Conservation (phyloP, 495 filamentous ascomycete species). For the Podospora fimiseda region DNA sequence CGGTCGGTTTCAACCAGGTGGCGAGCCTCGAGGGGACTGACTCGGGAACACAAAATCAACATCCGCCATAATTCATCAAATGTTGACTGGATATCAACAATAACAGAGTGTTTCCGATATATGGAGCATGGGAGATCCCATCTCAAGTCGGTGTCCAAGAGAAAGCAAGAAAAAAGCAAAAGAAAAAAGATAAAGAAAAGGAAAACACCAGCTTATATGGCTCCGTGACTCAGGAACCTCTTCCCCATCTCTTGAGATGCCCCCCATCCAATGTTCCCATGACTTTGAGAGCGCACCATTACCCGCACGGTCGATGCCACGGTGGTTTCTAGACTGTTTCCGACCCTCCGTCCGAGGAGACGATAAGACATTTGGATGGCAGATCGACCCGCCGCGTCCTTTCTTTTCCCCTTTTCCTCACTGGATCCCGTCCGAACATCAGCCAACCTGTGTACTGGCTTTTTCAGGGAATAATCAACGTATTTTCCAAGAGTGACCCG, state of each 20-base stretch:
- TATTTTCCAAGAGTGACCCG: too few species aligned
- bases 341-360: background rate
- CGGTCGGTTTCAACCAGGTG: too few species aligned
- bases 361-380: constrained; percentile 1
- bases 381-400: background rate
- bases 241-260: background rate
- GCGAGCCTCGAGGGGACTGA: too few species aligned
- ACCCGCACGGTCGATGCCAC: background rate
- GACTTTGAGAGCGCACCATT: background rate
- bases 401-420: background rate
- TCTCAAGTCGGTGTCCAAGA: too few species aligned
- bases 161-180: too few species aligned
- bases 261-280: constrained; percentile 1
- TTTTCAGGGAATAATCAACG: background rate
- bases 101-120: too few species aligned
- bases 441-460: background rate
- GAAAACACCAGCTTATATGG: background rate
- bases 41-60: too few species aligned
- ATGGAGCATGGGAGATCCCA: too few species aligned
- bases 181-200: too few species aligned
- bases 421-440: background rate
- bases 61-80: too few species aligned
- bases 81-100: too few species aligned
- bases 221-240: background rate
- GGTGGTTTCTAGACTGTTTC: background rate